Conservation (phyloP, 768 basidiomycete species). For the Pleurotus platypus region DNA sequence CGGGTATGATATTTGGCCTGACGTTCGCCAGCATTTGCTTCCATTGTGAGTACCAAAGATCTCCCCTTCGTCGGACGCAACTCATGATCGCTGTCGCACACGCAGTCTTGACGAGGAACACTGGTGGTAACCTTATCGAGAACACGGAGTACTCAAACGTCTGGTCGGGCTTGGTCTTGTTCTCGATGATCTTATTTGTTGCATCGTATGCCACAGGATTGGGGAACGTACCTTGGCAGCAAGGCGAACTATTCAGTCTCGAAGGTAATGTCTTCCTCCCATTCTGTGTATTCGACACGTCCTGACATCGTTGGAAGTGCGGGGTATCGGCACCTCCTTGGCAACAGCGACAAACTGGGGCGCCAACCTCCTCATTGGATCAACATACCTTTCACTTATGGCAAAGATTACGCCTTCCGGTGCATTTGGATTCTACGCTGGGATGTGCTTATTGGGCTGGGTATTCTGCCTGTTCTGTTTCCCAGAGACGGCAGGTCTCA, state of each 20-base stretch:
- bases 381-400: constrained; percentile 82
- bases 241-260: constrained; percentile 78
- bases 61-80: no score
- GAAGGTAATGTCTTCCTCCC: constrained; percentile 43
- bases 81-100: background rate
- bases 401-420: constrained; percentile 67
- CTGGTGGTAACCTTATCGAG: constrained; percentile 56
- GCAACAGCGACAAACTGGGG: constrained; percentile 79
- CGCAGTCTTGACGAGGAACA: constrained; percentile 56
- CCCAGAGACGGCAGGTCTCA: constrained; percentile 77
- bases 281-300: no score
- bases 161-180: constrained; percentile 68
- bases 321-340: constrained; percentile 75
- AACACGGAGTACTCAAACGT: constrained; percentile 53
- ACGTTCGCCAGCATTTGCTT: constrained; percentile 63
- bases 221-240: constrained; percentile 85
- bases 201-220: constrained; percentile 78
- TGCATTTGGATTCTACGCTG: constrained; percentile 76
- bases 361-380: constrained; percentile 70
- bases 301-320: constrained; percentile 34
- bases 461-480: constrained; percentile 68
- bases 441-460: constrained; percentile 66
- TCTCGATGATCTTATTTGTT: constrained; percentile 82
- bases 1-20: constrained; percentile 70
- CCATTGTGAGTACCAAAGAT: constrained; percentile 43